These are phyloP conservation scores for Aspergillus oerlinghausenensis DNA, from an alignment of 2,329 filamentous ascomycete species.

Conservation along the genomic window DNA sequence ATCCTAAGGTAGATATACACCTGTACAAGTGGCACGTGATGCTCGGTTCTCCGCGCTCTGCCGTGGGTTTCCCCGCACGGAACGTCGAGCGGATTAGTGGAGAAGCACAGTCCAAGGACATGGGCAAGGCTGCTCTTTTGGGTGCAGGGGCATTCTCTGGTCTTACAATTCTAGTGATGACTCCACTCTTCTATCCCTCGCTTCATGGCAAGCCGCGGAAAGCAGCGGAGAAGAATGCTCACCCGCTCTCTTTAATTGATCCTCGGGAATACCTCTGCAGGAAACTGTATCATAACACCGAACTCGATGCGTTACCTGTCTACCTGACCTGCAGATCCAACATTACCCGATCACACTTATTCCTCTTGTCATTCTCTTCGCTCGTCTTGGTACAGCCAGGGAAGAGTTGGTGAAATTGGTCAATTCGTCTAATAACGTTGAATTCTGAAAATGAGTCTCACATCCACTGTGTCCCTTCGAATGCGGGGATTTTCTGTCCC, in stretches of 20 bases:
- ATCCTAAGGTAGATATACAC: background rate
- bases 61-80: background rate
- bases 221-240: background rate
- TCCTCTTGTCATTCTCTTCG: background rate
- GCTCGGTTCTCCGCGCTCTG: background rate
- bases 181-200: no score
- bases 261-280: background rate
- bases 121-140: background rate
- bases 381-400: background rate
- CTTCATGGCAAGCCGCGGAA: background rate
- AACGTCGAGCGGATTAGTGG: background rate
- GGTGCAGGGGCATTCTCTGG: background rate
- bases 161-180: no score
- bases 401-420: background rate
- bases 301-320: background rate
- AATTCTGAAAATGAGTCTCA: slow-evolving; percentile 11
- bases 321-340: background rate
- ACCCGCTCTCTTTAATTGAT: background rate
- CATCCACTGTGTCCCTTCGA: slow-evolving; percentile 9
- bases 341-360: background rate
- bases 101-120: background rate
- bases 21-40: background rate
- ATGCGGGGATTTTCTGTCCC: slow-evolving; percentile 8
- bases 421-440: background rate
- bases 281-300: background rate